phyloP scores from a whole-genome alignment of 139 green algal species.

The Spirogloea muscicola region DNA sequence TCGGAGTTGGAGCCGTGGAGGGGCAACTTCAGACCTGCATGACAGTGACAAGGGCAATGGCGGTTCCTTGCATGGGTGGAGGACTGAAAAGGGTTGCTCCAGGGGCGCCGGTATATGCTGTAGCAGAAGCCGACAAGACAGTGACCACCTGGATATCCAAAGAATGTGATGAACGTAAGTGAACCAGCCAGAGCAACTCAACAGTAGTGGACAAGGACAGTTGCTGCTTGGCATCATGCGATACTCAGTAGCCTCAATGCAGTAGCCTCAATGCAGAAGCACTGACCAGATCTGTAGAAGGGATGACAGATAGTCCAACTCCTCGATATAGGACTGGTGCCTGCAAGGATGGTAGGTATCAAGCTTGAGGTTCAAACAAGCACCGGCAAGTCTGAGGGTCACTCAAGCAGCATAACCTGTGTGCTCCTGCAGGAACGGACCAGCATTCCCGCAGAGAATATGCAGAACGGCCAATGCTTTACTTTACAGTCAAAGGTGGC shows the following conservation, averaged over 20 bases:
- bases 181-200: background rate
- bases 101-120: conserved; percentile 28
- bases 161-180: conserved; percentile 2
- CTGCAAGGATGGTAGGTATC: conserved; percentile 13
- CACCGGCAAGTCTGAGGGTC: background rate
- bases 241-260: background rate
- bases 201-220: background rate
- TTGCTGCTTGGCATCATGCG: background rate
- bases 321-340: conserved; percentile 34
- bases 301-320: conserved; percentile 26
- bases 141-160: conserved; percentile 35
- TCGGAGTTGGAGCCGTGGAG: too few relatives aligned
- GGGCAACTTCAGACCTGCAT: conserved; percentile 41
- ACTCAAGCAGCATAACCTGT: background rate
- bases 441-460: background rate
- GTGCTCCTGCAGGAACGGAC: background rate
- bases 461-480: background rate
- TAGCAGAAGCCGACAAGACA: conserved; percentile 31
- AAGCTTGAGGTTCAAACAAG: background rate
- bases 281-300: conserved; percentile 21
- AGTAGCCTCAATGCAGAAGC: background rate
- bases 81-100: background rate
- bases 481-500: background rate
- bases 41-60: conserved; percentile 55
- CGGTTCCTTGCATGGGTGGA: conserved; percentile 48